phyloP scores from a whole-genome alignment of 2,329 filamentous ascomycete species.

The Rosellinia necatrix region DNA sequence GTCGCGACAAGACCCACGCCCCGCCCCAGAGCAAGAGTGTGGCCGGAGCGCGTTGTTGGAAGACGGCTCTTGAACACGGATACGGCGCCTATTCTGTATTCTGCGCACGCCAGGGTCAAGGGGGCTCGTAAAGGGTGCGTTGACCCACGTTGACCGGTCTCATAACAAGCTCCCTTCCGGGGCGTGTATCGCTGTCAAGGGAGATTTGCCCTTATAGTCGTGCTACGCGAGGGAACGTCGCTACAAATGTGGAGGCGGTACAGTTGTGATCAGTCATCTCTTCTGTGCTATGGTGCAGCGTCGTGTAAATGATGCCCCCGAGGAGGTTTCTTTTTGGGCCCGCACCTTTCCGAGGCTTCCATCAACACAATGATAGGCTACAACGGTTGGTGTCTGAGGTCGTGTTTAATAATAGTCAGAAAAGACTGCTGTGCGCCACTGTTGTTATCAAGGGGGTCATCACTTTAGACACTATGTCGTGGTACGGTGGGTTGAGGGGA shows the following conservation, averaged over 20 bases:
- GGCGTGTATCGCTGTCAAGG: slow-evolving; percentile 20
- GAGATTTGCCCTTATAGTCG: slow-evolving; percentile 29
- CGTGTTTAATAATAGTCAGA: too few relatives aligned
- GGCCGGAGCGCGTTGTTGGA: background rate
- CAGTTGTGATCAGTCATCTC: slow-evolving; percentile 6
- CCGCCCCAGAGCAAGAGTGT: background rate
- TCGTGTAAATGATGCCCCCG: background rate
- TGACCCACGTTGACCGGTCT: background rate
- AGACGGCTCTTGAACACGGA: slow-evolving; percentile 26
- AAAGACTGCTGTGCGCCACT: too few relatives aligned
- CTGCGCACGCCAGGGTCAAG: slow-evolving; percentile 25
- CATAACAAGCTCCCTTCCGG: background rate
- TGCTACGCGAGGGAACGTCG: slow-evolving; percentile 24
- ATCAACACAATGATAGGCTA: too few relatives aligned
- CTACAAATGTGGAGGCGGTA: slow-evolving; percentile 22
- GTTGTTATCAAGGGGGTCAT: too few relatives aligned
- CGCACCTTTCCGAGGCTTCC: too few relatives aligned
- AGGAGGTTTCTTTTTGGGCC: too few relatives aligned
- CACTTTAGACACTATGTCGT: too few relatives aligned
- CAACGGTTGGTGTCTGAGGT: too few relatives aligned
- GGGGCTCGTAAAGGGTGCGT: slow-evolving; percentile 29
- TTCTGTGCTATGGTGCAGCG: too few relatives aligned
- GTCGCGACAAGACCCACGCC: background rate
- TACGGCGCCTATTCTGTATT: slow-evolving; percentile 28
- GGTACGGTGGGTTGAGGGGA: too few relatives aligned